Percentiles rank a stretch among this genome's conserved stretches.
These are phyloP conservation scores for Colletotrichum higginsianum DNA, from an alignment of 2,329 filamentous ascomycete species.

Conservation along the genomic window DNA sequence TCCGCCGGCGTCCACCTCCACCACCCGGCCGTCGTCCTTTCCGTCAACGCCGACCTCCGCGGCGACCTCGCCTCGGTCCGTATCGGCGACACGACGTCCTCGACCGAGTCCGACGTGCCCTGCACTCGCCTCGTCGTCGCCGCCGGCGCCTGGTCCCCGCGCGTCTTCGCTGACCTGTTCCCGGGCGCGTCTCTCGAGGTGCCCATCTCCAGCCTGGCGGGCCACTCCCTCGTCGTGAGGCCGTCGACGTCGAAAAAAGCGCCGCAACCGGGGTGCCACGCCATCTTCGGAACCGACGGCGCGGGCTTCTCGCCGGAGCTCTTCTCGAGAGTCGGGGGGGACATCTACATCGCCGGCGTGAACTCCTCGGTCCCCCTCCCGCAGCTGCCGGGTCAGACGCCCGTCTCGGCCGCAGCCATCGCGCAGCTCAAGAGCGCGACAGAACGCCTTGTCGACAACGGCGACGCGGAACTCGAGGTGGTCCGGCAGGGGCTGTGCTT, in stretches of 20 bases:
- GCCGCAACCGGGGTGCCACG: conserved; percentile 70
- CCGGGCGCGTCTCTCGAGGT: conserved; percentile 66
- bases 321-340: conserved; percentile 75
- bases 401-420: conserved; percentile 60
- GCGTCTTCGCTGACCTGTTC: conserved; percentile 77
- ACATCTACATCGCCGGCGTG: conserved; percentile 82
- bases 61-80: conserved; percentile 67
- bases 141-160: conserved; percentile 79
- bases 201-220: conserved; percentile 75
- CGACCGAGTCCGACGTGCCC: conserved; percentile 66
- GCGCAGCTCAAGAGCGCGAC: conserved; percentile 65
- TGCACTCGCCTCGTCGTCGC: conserved; percentile 77
- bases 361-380: conserved; percentile 76
- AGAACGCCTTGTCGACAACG: conserved; percentile 61
- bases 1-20: conserved; percentile 75
- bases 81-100: conserved; percentile 61
- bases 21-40: conserved; percentile 72
- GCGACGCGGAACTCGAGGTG: conserved; percentile 70
- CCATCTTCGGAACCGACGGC: conserved; percentile 75
- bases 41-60: conserved; percentile 64
- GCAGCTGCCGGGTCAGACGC: conserved; percentile 63
- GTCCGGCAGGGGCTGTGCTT: conserved; percentile 80
- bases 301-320: conserved; percentile 78
- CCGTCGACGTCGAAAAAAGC: conserved; percentile 63
- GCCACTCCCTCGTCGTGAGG: conserved; percentile 79